A percentile compares a stretch with the other conserved stretches of the same genome.
phyloP scores from a whole-genome alignment of 768 basidiomycete genomes.

The Pholiota molesta region DNA sequence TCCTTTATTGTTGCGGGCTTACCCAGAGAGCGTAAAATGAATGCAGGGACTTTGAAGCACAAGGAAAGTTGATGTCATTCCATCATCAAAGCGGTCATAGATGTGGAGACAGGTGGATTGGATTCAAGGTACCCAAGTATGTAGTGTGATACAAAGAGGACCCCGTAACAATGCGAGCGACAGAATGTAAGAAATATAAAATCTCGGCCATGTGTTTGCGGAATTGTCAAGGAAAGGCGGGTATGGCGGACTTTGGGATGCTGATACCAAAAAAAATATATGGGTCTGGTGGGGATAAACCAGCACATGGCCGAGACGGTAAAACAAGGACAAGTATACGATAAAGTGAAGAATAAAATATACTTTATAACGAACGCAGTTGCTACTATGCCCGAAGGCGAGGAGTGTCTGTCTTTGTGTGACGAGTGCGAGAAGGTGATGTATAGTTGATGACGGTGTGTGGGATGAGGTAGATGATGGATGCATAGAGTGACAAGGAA shows the following conservation, averaged over 20 bases:
- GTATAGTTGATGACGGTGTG: slow-evolving; percentile 39
- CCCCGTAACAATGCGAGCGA: slow-evolving; percentile 31
- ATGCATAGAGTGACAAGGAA: slow-evolving; percentile 59
- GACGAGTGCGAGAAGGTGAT: slow-evolving; percentile 40
- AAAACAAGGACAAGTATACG: slow-evolving; percentile 46
- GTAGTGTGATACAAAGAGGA: slow-evolving; percentile 24
- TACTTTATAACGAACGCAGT: slow-evolving; percentile 64
- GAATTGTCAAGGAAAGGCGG: slow-evolving; percentile 1
- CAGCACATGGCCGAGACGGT: slow-evolving; percentile 38
- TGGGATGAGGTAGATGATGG: slow-evolving; percentile 54
- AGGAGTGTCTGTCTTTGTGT: slow-evolving; percentile 54
- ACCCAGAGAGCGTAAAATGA: slow-evolving; percentile 18
- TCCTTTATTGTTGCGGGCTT: slow-evolving; percentile 11
- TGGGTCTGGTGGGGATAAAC: slow-evolving; percentile 29
- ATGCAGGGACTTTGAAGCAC: slow-evolving; percentile 4
- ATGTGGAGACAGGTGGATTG: slow-evolving; percentile 22
- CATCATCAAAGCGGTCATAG: slow-evolving; percentile 6
- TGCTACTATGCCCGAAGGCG: slow-evolving; percentile 27
- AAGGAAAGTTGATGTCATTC: slow-evolving; percentile 10
- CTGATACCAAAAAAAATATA: slow-evolving; percentile 31
- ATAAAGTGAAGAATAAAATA: slow-evolving; percentile 89
- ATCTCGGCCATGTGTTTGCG: slow-evolving; percentile 1
- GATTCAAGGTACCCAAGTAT: slow-evolving; percentile 20
- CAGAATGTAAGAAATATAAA: slow-evolving; percentile 18
- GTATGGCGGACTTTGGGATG: slow-evolving; percentile 5